Base-by-base conservation (phyloP, 75 land plant species). In the Selaginella tamariscina region DNA sequence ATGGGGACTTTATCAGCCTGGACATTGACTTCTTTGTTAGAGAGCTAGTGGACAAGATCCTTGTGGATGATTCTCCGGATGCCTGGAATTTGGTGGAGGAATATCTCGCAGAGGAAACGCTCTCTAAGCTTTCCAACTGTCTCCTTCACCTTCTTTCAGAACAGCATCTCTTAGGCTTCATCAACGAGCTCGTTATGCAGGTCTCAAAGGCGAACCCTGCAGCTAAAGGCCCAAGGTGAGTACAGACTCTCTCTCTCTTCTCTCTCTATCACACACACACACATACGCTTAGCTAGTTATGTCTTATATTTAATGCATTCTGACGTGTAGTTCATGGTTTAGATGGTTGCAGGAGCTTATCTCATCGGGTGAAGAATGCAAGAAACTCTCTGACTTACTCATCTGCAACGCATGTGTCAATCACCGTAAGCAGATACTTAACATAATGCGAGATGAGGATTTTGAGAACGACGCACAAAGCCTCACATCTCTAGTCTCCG, bases 131-230 rank as follows among this genome's bases (percentile, higher is more conserved):
- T 2, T 87, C 88, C 32, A 75, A 76, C n/a, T 84, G 70, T 39
- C 81, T 89, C 64, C 91, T 94, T 33, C 82, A 82, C 59, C 56
- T 81, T 24, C 76, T 87, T 59, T 72, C 77, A 55, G 96, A 94
- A 44, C 9, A 24, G 5, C 68, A 77, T 15, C 75, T 94, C 24
- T 70, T 67, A 15, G 21, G 5, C 54, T 85, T 94, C 57, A 22
- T 89, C 8, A 79, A 79, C 55, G 69, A 72, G 31, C 32, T 94
- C 23, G 13, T 67, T 2, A 56, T 33, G 73, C 67, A 54, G 22
- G 29, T 86, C 18, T 44, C 67, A 23, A n/a, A 56, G 13, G 33
- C 33, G 30, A 18, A 32, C 2, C 27, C 71, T 2, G 44, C 64
- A 32, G 67, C 64, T 44, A 73, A 56, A 27, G 68, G 74, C 49